Base-by-base conservation (phyloP, 176 grass and related monocot genomes). In the Lolium perenne region DNA sequence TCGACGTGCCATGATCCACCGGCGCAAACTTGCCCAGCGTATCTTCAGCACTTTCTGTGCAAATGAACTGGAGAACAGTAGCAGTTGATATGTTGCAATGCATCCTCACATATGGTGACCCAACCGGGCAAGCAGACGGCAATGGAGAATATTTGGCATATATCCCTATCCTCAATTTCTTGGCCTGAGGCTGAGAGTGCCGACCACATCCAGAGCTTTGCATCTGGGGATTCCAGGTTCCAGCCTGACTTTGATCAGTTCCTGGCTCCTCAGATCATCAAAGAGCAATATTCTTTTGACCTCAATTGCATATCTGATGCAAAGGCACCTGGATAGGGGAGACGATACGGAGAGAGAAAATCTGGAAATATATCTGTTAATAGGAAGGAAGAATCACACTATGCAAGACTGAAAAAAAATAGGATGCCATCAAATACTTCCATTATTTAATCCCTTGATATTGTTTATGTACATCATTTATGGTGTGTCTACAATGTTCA, bases 151-250 rank as follows among this genome's bases (percentile, higher is more conserved):
- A 72, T 80, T 46, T 76, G 67, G 62, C 41, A 76, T 75, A 38
- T 75, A 91, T 87, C 62, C 76, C 87, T 91, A 84, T 91, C 89
- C 53, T 62, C 43, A 62, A 16, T 49, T 71, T 71, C 62, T 43
- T 88, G 35, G 49, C 26, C 48, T 62, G 32, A 35, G 32, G 60
- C 70, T 35, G 32, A 35, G 32, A 91, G 68, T 70, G 60, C 69
- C 80, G 29, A 82, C 51, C 54, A 85, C 54, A 18, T 26, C 15
- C 9, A 63, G n/a, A 88, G 29, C 77, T 85, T 85, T 71, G 77
- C 71, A 85, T 81, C 60, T 55, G 25, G 12, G 8, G 72, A 29
- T 51, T 75, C 21, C 68, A 45, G 67, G 58, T 80, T 80, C 85
- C 38, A 69, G 38, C 59, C 10, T 38, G 57, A 58, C 12, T 79